Evolutionary conservation across 345 rosid genomes (phyloP), one percentile per base, ranked within the genome.

Genomic region (Salix suchowensis): DNA sequence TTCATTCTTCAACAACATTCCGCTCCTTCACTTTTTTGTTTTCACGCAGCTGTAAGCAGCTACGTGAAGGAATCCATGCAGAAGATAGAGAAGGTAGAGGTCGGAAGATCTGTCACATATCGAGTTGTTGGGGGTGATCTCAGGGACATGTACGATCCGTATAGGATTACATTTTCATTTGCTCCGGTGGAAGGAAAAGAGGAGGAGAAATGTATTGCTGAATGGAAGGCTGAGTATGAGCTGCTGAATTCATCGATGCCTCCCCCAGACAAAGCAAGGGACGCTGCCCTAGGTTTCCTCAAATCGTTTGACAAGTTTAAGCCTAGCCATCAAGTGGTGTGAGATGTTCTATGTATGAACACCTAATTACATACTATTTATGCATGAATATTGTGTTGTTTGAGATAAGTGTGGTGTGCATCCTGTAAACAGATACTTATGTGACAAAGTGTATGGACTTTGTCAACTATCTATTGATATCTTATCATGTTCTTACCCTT

Each of bases 1-100:
- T 28, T 28, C 30, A 28, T 28, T 28, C 26, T 24, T 24, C 26
- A 24, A 24, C n/a, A n/a, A n/a, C n/a, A n/a, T n/a, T n/a, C n/a
- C n/a, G n/a, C 50, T 14, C 13, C 50, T 62, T 28, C 32, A 7
- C 32, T 24, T 0, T 64, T 24, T 0, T 64, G 50, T 24, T 23
- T 34, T 40, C 2, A 37, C 70, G 77, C 75, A 87, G 90, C 78
- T 30, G 69, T 84, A 60, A 39, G 73, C 16, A 73, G 65, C 78
- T 82, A 84, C 16, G 85, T 82, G 79, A 85, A 78, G 78, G 87
- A 87, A 77, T 84, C 89, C 3, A 71, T 40, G 55, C 75, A 83
- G 71, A 79, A 82, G 81, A 83, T 82, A 75, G 86, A 80, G 75
- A 70, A 71, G 61, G 84, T 82, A 14, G 87, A 85, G 52, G 30